Base-by-base conservation (phyloP, 768 basidiomycete genomes). In the Piloderma croceum region DNA sequence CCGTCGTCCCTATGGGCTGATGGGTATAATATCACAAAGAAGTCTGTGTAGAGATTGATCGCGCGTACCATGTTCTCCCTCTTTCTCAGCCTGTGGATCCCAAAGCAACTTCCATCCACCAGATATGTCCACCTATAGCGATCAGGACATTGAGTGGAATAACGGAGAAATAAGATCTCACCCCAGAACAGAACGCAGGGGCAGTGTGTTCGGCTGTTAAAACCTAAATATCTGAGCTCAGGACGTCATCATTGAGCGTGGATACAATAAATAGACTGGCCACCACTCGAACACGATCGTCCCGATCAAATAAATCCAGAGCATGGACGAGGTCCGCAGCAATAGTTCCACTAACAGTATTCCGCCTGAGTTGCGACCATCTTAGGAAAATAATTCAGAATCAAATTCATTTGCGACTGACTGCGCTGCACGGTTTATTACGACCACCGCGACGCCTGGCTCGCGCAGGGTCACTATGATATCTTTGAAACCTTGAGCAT, bases 121-220 rank as follows among this genome's bases (percentile, higher is more conserved):
- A 5, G 67, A 61, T 22, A 76, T 58, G 42, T 79, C 75, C 5
- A 73, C 75, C 75, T 78, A 42, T 7, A 19, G 23, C 10, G 5
- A 32, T 7, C 29, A 40, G 6, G 17, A 21, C 3, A 13, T 21
- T 13, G 39, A 20, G 15, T 29, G 22, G 9, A 2, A 3, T 39
- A 11, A 17, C 7, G 1, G 21, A n/a, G 19, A 24, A 12, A 9
- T 29, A 15, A 29, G 27, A 29, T 29, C 70, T 17, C 57, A 77
- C 77, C 2, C 77, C 77, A 17, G 76, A 68, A 48, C 77, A 77
- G 46, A 63, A 79, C 1, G 74, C 76, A 15, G 71, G 63, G 2
- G 75, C 71, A 6, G 61, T 67, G 36, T 60, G 68, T 34, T 77
- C 75, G 0, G 76, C 70, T 3, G 75, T 77, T 25, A 76, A 41